Evolutionary conservation across 768 basidiomycete species (phyloP).

Genomic region (Fistulinella prunicolor): DNA sequence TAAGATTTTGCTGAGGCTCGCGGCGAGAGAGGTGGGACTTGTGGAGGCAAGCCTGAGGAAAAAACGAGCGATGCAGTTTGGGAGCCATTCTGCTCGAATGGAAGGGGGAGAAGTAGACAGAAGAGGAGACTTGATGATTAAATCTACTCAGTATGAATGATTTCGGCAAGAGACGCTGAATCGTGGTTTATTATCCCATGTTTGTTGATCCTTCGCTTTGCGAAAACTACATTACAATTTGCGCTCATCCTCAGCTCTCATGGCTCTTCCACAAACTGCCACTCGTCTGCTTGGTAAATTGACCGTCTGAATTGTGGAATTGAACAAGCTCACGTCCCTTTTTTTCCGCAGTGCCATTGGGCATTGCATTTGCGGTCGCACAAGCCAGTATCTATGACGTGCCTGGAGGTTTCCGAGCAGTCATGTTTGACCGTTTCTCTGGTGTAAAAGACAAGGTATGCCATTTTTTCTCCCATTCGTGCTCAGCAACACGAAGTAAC

Average conservation of each 20-base stretch:
- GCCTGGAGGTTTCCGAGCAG: conserved; percentile 89
- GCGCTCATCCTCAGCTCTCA: conserved; percentile 29
- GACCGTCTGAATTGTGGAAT: neutral
- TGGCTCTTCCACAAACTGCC: conserved; percentile 51
- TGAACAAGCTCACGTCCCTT: conserved; percentile 8
- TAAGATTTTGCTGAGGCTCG: conserved; percentile 78
- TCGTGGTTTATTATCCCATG: conserved; percentile 28
- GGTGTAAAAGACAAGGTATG: conserved; percentile 81
- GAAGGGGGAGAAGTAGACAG: conserved; percentile 50
- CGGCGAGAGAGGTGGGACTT: conserved; percentile 71
- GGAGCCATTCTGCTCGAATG: conserved; percentile 84
- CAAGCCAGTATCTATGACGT: conserved; percentile 67
- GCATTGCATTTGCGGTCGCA: conserved; percentile 40
- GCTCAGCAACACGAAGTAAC: neutral
- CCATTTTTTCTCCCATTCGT: neutral
- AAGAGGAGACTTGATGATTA: conserved; percentile 46
- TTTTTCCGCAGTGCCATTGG: conserved; percentile 31
- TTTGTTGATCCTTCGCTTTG: conserved; percentile 14
- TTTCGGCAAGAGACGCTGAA: too few relatives aligned
- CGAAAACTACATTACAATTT: neutral
- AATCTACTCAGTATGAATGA: neutral
- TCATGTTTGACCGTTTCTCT: conserved; percentile 97
- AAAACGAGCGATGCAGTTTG: conserved; percentile 98
- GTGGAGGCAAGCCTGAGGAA: conserved; percentile 69
- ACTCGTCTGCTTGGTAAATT: conserved; percentile 48